These are phyloP conservation scores for Rhodotorula diobovata DNA, from an alignment of 768 basidiomycete species.

Conservation along the genomic window DNA sequence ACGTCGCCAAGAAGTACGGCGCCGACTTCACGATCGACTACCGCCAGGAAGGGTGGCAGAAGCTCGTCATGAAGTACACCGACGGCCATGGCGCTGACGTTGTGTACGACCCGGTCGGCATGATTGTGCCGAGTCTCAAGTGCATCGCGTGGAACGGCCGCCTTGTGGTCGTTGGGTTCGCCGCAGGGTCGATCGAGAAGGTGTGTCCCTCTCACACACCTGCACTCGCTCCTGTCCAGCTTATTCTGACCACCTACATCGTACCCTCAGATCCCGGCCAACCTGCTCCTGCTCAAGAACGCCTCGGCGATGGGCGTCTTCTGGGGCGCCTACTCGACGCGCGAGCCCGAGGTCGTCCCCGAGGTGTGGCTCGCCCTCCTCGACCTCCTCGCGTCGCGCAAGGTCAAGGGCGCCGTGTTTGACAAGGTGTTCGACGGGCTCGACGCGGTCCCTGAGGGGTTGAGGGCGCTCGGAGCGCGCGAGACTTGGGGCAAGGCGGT, in stretches of 20 bases:
- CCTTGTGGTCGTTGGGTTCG: constrained; percentile 88
- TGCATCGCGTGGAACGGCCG: constrained; percentile 94
- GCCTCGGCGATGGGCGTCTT: constrained; percentile 75
- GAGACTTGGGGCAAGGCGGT: constrained; percentile 91
- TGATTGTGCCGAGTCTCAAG: constrained; percentile 72
- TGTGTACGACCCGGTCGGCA: constrained; percentile 78
- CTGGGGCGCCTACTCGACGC: constrained; percentile 52
- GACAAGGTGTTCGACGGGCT: constrained; percentile 62
- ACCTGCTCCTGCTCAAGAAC: constrained; percentile 73
- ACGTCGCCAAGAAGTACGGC: constrained; percentile 67
- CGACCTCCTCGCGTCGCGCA: constrained; percentile 63
- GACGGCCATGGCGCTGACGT: constrained; percentile 69
- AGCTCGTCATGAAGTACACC: constrained; percentile 78
- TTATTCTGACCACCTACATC: neutral
- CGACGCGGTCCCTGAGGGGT: constrained; percentile 62
- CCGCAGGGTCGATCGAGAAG: constrained; percentile 77
- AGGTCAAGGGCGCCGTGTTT: constrained; percentile 66
- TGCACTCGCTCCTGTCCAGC: neutral
- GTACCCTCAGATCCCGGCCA: constrained; percentile 64
- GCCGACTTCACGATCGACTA: constrained; percentile 84
- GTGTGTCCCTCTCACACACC: constrained; percentile 46
- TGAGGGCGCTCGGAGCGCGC: constrained; percentile 69
- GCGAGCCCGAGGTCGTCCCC: constrained; percentile 60
- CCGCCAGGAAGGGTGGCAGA: constrained; percentile 70
- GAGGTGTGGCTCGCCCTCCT: constrained; percentile 70